Base-by-base conservation (phyloP, 208 protist genomes). In the Tritrichomonas musculus region DNA sequence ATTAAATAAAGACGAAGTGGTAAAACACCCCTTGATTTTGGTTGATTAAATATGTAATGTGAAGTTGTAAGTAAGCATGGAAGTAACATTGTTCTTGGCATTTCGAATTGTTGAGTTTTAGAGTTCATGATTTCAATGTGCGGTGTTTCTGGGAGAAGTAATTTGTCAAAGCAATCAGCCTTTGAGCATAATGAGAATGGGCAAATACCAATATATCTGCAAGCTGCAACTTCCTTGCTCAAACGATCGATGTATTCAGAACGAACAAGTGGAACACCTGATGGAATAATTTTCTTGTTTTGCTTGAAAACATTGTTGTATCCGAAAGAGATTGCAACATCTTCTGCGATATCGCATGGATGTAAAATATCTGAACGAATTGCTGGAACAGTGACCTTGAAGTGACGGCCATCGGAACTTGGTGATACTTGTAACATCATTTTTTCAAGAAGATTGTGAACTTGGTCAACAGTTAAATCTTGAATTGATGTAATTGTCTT, bases 281-380 rank as follows among this genome's bases (percentile, higher is more conserved):
- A 36, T 82, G 73, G 8, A n/a, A 94, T 30, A 25, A 93, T 94
- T 39, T 92, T 73, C 5, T 36, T 47, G 50, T 93, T 94, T n/a
- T 93, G 64, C 4, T 93, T 13, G 4, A 53, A 39, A 14, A 94
- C 94, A 4, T 92, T 88, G 39, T 94, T 95, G 55, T 94, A 94
- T 33, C 94, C 94, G 39, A 95, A 94, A 93, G 60, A 73, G 49
- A 94, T 94, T 41, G 94, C 94, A 47, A 94, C 94, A 92, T 94
- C 94, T 64, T 94, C 94, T 53, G 53, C 93, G 9, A 94, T 94
- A 93, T 94, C 94, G 36, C 53, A 82, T 69, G 94, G 93, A 49
- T 94, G 94, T 4, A 94, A 75, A 72, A 94, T 93, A 75, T 94
- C 94, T 5, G 72, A 69, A 1, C 94, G 8, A 33, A 75, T 95